These are phyloP conservation scores for Erysimum cheiranthoides DNA, from an alignment of 345 rosid species.

Conservation along the genomic window DNA sequence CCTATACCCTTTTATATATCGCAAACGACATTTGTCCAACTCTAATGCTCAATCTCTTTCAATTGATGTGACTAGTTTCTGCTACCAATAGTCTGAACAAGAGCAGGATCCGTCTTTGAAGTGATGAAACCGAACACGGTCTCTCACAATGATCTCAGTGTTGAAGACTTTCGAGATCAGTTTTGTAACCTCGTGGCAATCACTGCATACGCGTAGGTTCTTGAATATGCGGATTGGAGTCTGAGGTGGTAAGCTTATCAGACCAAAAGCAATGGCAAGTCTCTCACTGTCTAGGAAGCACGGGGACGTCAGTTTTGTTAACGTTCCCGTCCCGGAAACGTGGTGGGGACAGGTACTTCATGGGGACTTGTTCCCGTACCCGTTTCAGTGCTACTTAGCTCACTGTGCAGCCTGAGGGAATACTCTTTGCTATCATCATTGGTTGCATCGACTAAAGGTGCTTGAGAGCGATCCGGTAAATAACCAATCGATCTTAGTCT, in stretches of 20 bases:
- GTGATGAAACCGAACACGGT: conserved; percentile 77
- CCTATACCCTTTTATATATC: not conserved
- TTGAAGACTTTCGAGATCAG: conserved; percentile 63
- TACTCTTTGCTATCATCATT: conserved; percentile 53
- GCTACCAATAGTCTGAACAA: conserved; percentile 80
- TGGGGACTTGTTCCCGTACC: too few species aligned
- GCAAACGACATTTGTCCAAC: not conserved
- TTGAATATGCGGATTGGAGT: conserved; percentile 70
- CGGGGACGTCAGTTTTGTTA: too few species aligned
- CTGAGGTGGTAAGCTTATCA: conserved; percentile 65
- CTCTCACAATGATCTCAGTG: conserved; percentile 78
- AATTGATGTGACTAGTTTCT: not conserved
- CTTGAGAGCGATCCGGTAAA: conserved; percentile 61
- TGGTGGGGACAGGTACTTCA: too few species aligned
- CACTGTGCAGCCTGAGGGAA: conserved; percentile 67
- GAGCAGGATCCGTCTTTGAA: conserved; percentile 77
- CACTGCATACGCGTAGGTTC: conserved; percentile 78
- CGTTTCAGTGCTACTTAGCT: too few species aligned
- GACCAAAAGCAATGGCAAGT: conserved; percentile 80
- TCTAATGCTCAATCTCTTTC: not conserved
- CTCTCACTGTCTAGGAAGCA: conserved; percentile 62
- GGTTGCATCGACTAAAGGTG: conserved; percentile 55
- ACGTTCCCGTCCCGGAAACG: too few species aligned
- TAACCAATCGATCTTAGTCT: conserved; percentile 56
- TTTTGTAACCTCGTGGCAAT: conserved; percentile 76